phyloP scores from a whole-genome alignment of 306 rosid genomes.

The Quercus suber region DNA sequence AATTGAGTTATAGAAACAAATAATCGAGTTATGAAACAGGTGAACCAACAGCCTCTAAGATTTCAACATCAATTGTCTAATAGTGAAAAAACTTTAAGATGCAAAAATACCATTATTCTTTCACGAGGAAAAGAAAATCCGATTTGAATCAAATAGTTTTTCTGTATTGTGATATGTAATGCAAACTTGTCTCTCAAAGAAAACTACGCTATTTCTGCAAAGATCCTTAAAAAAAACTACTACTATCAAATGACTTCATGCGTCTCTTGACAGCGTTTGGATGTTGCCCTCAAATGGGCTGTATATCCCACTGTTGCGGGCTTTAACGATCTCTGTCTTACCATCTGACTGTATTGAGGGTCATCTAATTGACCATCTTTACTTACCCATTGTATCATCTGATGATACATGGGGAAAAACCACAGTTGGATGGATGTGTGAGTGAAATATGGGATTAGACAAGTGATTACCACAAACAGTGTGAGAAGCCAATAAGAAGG shows the following conservation, averaged over 20 bases:
- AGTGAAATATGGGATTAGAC: slow-evolving; percentile 66
- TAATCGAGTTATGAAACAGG: too few species aligned
- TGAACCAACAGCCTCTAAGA: too few species aligned
- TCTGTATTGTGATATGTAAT: not conserved
- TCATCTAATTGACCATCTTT: slow-evolving; percentile 67
- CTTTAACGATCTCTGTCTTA: slow-evolving; percentile 70
- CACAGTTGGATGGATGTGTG: slow-evolving; percentile 68
- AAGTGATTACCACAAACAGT: slow-evolving; percentile 47
- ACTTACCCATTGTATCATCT: slow-evolving; percentile 88
- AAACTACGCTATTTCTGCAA: slow-evolving; percentile 27
- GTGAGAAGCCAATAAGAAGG: slow-evolving; percentile 79
- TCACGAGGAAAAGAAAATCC: slow-evolving; percentile 7
- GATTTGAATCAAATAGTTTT: not conserved
- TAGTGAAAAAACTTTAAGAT: not conserved
- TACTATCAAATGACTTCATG: slow-evolving; percentile 12
- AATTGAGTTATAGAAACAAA: too few species aligned
- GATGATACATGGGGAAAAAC: slow-evolving; percentile 83
- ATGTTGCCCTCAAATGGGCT: slow-evolving; percentile 76
- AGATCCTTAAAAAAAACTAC: slow-evolving; percentile 3
- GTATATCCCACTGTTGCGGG: slow-evolving; percentile 78
- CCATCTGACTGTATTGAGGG: slow-evolving; percentile 73
- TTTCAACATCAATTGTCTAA: not conserved
- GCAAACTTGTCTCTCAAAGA: slow-evolving; percentile 18
- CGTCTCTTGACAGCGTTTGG: slow-evolving; percentile 49
- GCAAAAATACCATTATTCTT: slow-evolving; percentile 2